Evolutionary conservation across 331 rosid species (phyloP), one percentile per base, ranked within the genome.

Genomic region (Rhamnella rubrinervis): DNA sequence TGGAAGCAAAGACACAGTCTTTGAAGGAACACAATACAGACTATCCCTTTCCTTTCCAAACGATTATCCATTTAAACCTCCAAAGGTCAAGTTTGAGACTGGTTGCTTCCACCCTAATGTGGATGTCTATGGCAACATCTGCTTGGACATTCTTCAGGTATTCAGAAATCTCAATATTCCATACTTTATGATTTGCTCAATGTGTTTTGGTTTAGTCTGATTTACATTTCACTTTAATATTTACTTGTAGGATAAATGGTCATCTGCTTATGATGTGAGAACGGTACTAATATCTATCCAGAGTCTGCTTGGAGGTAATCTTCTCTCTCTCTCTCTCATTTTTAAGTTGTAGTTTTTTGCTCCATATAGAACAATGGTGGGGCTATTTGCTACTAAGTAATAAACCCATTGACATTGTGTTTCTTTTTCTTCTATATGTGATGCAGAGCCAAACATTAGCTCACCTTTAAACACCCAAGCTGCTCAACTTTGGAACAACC

Each of bases 141-240:
- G 99, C 88, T 77, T 95, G 89, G 99, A 95, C 80, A 95, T 95
- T 71, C 99, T 95, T 82, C 99, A 95, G 97, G 98, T 88, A 82
- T 15, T 44, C 58, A 15, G 26, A 6, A 47, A 6, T 65, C 15
- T 16, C 21, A 10, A 26, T 25, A 13, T 63, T 19, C 12, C 12
- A 41, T 44, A 15, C 46, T 23, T 1, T 65, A 9, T 44, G 20
- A 10, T 55, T 64, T 8, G 23, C 35, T 6, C 20, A 50, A 37
- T n/a, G n/a, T 14, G 18, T 18, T 8, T 20, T n/a, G 60, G 10
- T 18, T 4, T 8, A 16, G 4, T 9, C 18, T 18, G 12, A 20
- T 55, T 56, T 23, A 4, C 9, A 9, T 72, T 53, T 9, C 1
- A 13, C 38, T 35, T 73, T 10, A 31, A 31, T 75, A 20, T 65